Percentiles rank a stretch among this genome's conserved stretches.
phyloP scores from a whole-genome alignment of 1,139 yeast genomes.

The Entelexis sorbosivorans region DNA sequence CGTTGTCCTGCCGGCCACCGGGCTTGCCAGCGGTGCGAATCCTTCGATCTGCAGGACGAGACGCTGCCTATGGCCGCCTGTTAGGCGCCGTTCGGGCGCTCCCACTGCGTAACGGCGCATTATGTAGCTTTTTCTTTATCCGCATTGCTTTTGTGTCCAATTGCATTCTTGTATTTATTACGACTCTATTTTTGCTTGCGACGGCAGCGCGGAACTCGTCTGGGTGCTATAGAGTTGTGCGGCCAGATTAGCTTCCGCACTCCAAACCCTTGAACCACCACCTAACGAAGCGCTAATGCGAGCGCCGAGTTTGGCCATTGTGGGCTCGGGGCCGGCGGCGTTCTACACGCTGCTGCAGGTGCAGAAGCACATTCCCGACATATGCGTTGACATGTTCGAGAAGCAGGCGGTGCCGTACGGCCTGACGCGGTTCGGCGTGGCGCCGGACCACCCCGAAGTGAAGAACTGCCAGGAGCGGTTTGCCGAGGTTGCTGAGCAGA shows the following conservation, averaged over 20 bases:
- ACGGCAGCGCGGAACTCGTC: too few relatives aligned
- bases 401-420: slow-evolving; percentile 86
- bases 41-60: too few relatives aligned
- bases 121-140: too few relatives aligned
- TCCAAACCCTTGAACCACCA: neutral
- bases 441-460: slow-evolving; percentile 98
- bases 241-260: neutral
- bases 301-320: slow-evolving; percentile 41
- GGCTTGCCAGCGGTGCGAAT: too few relatives aligned
- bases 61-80: too few relatives aligned
- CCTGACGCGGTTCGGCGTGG: slow-evolving; percentile 86
- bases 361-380: slow-evolving; percentile 39
- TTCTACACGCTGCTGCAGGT: slow-evolving; percentile 79
- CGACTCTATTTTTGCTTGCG: too few relatives aligned
- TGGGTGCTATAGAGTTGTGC: too few relatives aligned
- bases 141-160: too few relatives aligned
- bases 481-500: slow-evolving; percentile 41
- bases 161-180: too few relatives aligned
- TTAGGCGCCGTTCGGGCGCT: too few relatives aligned
- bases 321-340: slow-evolving; percentile 97
- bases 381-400: slow-evolving; percentile 47
- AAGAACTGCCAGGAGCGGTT: slow-evolving; percentile 68
- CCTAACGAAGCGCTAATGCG: neutral
- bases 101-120: too few relatives aligned
- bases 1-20: too few relatives aligned